Conservation (phyloP, 192 early-diverging fungal genomes). For the Podila epigama region DNA sequence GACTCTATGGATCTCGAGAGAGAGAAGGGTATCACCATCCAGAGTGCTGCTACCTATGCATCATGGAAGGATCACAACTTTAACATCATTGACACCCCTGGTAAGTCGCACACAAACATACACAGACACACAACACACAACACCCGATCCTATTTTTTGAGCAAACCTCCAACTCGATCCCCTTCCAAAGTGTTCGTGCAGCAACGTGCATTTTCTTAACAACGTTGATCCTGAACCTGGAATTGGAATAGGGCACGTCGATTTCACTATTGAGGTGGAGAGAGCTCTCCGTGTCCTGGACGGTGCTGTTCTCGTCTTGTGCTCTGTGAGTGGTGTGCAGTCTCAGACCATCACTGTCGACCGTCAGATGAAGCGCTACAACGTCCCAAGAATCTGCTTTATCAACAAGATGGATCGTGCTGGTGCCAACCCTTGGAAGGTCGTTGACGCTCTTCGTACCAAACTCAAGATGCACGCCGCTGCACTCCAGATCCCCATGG, state of each 20-base stretch:
- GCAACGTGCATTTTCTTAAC: not conserved
- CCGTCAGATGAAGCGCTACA: conserved; percentile 90
- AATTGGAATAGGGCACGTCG: conserved; percentile 72
- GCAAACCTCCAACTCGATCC: too few species aligned
- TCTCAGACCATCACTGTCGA: conserved; percentile 90
- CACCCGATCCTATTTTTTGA: too few species aligned
- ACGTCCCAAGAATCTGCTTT: conserved; percentile 85
- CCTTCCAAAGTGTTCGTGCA: too few species aligned
- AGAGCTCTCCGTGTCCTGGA: conserved; percentile 87
- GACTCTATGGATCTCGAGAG: conserved; percentile 99
- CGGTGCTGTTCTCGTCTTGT: conserved; percentile 85
- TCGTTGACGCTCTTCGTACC: conserved; percentile 80
- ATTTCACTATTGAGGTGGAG: conserved; percentile 91
- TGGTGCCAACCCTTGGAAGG: conserved; percentile 82
- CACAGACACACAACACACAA: too few species aligned
- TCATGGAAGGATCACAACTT: conserved; percentile 79
- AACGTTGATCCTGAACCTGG: not conserved
- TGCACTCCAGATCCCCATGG: conserved; percentile 86
- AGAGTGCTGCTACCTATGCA: conserved; percentile 88
- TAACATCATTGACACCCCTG: conserved; percentile 91
- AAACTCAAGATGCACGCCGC: conserved; percentile 83
- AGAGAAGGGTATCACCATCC: conserved; percentile 92
- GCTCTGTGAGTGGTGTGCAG: conserved; percentile 87
- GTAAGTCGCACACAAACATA: conserved; percentile 50
- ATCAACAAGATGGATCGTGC: conserved; percentile 93